Percentiles rank a stretch among this genome's conserved stretches.
phyloP scores from a whole-genome alignment of 83 land plant genomes.

The Picea engelmannii region DNA sequence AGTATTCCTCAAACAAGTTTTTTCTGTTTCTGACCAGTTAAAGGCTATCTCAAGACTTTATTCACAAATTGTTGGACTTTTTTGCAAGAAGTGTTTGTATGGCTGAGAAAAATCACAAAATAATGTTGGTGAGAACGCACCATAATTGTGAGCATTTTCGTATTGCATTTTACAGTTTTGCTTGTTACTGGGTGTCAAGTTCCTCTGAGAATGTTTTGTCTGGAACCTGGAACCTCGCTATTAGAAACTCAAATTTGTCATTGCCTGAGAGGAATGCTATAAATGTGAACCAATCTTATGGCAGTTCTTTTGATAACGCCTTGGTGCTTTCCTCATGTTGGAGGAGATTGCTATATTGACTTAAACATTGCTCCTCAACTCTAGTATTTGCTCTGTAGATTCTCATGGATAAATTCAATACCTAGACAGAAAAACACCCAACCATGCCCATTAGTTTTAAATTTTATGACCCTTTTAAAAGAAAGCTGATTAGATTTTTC shows the following conservation, averaged over 20 bases:
- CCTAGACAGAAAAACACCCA: neutral
- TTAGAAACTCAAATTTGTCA: neutral
- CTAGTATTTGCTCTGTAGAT: neutral
- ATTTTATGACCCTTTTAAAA: no score
- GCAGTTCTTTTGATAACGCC: neutral
- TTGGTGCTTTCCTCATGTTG: neutral
- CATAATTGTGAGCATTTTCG: neutral
- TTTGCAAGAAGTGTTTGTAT: neutral
- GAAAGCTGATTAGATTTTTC: no score
- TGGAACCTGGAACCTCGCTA: conserved; percentile 3
- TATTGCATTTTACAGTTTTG: neutral
- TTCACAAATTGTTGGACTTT: neutral
- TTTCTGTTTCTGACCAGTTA: neutral
- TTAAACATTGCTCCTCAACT: neutral
- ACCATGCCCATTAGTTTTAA: no score
- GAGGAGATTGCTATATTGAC: conserved; percentile 3
- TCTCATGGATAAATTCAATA: neutral
- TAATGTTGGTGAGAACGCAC: neutral
- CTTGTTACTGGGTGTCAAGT: neutral
- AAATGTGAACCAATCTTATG: conserved; percentile 1
- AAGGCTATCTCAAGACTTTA: neutral
- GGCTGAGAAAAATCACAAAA: neutral
- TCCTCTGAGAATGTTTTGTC: neutral
- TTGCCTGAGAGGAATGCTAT: neutral
- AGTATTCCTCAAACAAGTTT: neutral